Conservation (phyloP, 164 flowering plant genomes). For the Nelumbo lutea region DNA sequence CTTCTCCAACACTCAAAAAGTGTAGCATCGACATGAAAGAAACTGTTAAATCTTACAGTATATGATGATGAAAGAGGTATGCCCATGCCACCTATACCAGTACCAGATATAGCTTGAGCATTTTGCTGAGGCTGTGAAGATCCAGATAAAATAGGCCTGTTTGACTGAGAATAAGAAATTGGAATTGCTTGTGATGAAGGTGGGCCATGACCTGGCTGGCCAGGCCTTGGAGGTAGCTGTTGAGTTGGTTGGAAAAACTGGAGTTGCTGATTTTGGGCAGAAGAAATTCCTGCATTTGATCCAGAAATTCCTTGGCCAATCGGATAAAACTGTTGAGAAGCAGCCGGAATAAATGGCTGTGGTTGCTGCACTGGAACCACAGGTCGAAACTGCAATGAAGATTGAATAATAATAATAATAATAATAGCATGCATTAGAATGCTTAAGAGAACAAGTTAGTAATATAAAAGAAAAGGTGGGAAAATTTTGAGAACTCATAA, state of each 20-base stretch:
- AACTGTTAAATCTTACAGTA: constrained; percentile 43
- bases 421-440: neutral
- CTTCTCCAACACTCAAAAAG: neutral
- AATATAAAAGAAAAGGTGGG: neutral
- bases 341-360: constrained; percentile 45
- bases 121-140: constrained; percentile 44
- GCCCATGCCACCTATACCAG: constrained; percentile 51
- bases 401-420: neutral
- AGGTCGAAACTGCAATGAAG: constrained; percentile 63
- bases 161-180: constrained; percentile 48
- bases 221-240: constrained; percentile 56
- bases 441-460: neutral
- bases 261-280: constrained; percentile 48
- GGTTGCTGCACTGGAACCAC: constrained; percentile 51
- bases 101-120: constrained; percentile 32
- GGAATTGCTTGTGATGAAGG: constrained; percentile 56
- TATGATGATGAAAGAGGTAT: constrained; percentile 56
- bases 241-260: constrained; percentile 72
- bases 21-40: neutral
- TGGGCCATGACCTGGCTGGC: constrained; percentile 48
- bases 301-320: constrained; percentile 45
- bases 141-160: constrained; percentile 46
- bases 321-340: constrained; percentile 61
- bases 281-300: constrained; percentile 42
- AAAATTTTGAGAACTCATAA: neutral